Evolutionary conservation across 2,329 filamentous ascomycete genomes (phyloP).

Genomic region (Colletotrichum aenigma): DNA sequence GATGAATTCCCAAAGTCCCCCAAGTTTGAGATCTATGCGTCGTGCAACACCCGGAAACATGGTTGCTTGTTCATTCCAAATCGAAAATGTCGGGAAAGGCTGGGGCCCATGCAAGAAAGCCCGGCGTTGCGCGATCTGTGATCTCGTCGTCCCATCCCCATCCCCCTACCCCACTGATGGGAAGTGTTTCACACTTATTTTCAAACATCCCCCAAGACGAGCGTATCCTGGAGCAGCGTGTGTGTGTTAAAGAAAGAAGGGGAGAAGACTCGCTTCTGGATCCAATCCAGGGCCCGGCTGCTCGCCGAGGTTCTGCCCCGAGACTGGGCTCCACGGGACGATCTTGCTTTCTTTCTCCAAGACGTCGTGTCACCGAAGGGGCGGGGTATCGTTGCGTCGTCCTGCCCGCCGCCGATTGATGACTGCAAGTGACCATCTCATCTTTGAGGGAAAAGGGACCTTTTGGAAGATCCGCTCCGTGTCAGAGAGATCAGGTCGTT

Average conservation of each 20-base stretch:
- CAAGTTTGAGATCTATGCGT: neutral
- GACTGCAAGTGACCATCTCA: neutral
- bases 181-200: constrained; percentile 12
- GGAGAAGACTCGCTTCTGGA: neutral
- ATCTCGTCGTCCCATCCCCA: neutral
- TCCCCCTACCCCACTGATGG: neutral
- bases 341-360: neutral
- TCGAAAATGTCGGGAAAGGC: neutral
- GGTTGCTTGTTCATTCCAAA: constrained; percentile 8
- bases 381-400: neutral
- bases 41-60: neutral
- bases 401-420: neutral
- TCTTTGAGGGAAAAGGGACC: neutral
- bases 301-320: neutral
- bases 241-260: neutral
- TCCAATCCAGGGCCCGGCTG: neutral
- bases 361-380: neutral
- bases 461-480: neutral
- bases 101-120: neutral
- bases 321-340: neutral
- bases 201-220: constrained; percentile 14
- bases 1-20: neutral
- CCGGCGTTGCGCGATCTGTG: constrained; percentile 10
- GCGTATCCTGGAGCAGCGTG: neutral
- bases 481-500: neutral